These are phyloP conservation scores for Penicillium hordei DNA, from an alignment of 2,329 filamentous ascomycete species.

Conservation along the genomic window DNA sequence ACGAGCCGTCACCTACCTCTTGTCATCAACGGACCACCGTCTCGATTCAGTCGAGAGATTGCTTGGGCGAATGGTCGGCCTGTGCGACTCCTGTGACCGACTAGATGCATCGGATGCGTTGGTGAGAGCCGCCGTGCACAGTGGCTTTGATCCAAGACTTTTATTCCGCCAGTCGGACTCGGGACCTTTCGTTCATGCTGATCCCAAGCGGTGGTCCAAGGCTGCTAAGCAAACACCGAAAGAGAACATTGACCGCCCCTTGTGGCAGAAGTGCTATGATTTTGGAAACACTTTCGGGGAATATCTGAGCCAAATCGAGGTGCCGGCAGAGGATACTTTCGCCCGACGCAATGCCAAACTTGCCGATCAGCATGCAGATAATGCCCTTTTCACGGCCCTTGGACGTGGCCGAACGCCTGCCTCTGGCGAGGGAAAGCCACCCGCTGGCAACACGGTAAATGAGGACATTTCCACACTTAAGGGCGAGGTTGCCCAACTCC, in stretches of 20 bases:
- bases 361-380: constrained; percentile 26
- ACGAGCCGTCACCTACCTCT: constrained; percentile 38
- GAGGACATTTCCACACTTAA: constrained; percentile 30
- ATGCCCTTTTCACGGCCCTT: constrained; percentile 26
- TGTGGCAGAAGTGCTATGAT: constrained; percentile 35
- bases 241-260: constrained; percentile 19
- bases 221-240: constrained; percentile 24
- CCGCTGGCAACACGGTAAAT: constrained; percentile 12
- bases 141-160: constrained; percentile 35
- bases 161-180: constrained; percentile 32
- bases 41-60: constrained; percentile 33
- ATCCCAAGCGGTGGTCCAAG: constrained; percentile 30
- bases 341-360: constrained; percentile 22
- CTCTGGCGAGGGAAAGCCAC: not conserved
- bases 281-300: constrained; percentile 35
- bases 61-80: constrained; percentile 40
- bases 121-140: constrained; percentile 37
- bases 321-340: constrained; percentile 16
- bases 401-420: constrained; percentile 9
- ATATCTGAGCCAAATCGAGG: constrained; percentile 25
- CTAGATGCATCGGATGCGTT: constrained; percentile 32
- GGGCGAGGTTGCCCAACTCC: constrained; percentile 33
- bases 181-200: constrained; percentile 22
- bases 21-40: constrained; percentile 34
- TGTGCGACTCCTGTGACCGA: constrained; percentile 39